phyloP scores from a whole-genome alignment of 129 eudicot genomes.

The Centrapalus pauciflorus region DNA sequence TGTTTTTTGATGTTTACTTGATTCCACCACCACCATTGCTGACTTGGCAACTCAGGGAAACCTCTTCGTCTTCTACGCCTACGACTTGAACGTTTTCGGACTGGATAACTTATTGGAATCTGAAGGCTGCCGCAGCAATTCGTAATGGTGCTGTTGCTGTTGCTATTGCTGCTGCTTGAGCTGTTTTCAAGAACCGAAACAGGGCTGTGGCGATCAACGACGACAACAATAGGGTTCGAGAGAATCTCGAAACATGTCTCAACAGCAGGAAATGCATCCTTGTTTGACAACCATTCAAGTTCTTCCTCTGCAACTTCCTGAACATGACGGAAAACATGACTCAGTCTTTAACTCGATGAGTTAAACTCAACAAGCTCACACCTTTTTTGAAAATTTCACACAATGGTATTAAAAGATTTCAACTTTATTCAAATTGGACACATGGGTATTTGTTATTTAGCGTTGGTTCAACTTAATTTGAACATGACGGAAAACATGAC shows the following conservation, averaged over 20 bases:
- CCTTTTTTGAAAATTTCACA: neutral
- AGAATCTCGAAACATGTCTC: constrained; percentile 43
- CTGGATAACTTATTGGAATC: constrained; percentile 45
- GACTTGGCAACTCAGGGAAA: constrained; percentile 28
- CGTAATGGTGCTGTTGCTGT: constrained; percentile 32
- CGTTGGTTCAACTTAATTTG: neutral
- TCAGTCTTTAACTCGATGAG: neutral
- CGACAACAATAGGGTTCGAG: constrained; percentile 21
- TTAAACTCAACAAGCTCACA: neutral
- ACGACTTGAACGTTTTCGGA: constrained; percentile 52
- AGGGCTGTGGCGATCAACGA: constrained; percentile 44
- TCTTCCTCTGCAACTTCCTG: constrained; percentile 75
- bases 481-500: constrained; percentile 7
- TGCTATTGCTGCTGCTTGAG: constrained; percentile 31
- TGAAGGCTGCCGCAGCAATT: constrained; percentile 43
- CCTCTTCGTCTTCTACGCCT: constrained; percentile 30
- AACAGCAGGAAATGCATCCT: constrained; percentile 66
- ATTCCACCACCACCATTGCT: constrained; percentile 32
- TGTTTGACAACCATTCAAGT: constrained; percentile 76
- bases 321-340: constrained; percentile 5
- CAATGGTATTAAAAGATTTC: neutral
- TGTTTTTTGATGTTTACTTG: constrained; percentile 23
- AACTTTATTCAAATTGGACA: neutral
- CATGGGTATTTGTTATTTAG: neutral
- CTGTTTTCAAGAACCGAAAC: constrained; percentile 61